Conservation (phyloP, 179 eudicot genomes). For the Carnegiea gigantea region DNA sequence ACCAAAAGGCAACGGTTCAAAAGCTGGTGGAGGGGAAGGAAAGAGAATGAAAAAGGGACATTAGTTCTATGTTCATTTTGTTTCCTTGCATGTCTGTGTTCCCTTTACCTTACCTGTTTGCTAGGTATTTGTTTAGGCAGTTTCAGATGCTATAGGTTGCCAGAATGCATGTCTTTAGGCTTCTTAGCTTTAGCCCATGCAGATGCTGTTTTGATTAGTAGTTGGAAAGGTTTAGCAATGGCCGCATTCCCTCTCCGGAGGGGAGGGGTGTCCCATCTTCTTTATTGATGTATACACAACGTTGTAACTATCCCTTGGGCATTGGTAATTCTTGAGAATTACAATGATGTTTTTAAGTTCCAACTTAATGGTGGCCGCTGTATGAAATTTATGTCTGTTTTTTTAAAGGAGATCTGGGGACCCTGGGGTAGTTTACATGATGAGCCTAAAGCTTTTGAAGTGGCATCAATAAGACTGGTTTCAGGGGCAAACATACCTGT, state of each 20-base stretch:
- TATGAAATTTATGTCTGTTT: no score
- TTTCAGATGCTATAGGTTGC: not conserved
- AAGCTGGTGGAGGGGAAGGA: no score
- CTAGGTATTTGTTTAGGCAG: not conserved
- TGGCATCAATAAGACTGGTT: not conserved
- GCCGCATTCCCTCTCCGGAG: no score
- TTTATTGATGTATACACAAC: not conserved
- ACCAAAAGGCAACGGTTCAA: no score
- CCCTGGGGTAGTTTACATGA: no score
- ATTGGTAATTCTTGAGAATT: not conserved
- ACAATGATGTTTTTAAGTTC: not conserved
- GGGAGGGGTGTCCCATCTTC: not conserved
- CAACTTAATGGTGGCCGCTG: not conserved
- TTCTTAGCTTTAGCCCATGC: not conserved
- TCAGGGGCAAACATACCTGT: not conserved
- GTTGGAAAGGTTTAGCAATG: not conserved
- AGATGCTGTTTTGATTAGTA: not conserved
- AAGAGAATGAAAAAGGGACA: not conserved
- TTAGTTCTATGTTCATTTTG: not conserved
- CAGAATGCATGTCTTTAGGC: not conserved
- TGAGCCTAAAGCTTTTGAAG: no score
- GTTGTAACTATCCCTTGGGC: not conserved
- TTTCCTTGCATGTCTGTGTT: not conserved
- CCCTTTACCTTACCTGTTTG: not conserved
- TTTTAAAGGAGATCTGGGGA: no score